Conservation (phyloP, 306 rosid genomes). For the Boehmeria nivea region DNA sequence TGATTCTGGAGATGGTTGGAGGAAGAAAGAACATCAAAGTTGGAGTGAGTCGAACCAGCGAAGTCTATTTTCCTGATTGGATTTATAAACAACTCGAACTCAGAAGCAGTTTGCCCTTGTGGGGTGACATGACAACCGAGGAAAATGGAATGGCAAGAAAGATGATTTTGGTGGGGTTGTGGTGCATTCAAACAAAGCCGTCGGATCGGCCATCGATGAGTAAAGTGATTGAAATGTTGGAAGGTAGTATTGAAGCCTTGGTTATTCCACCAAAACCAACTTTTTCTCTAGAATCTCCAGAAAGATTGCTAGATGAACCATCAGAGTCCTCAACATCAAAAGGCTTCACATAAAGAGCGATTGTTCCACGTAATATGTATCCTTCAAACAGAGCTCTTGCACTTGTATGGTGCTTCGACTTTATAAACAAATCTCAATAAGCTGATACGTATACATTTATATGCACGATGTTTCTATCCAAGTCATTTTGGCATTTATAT, state of each 20-base stretch:
- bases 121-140: not conserved
- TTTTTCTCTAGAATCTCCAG: constrained; percentile 19
- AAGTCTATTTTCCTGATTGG: constrained; percentile 30
- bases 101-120: constrained; percentile 3
- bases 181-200: constrained; percentile 42
- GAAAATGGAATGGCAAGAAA: constrained; percentile 29
- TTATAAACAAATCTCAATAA: too few relatives aligned
- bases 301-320: not conserved
- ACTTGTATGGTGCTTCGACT: too few relatives aligned
- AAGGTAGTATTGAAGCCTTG: constrained; percentile 23
- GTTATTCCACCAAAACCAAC: constrained; percentile 40
- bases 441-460: too few relatives aligned
- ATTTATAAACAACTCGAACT: constrained; percentile 22
- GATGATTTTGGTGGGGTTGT: constrained; percentile 38
- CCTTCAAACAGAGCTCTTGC: too few relatives aligned
- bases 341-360: too few relatives aligned
- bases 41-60: constrained; percentile 15
- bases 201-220: constrained; percentile 39
- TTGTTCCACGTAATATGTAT: too few relatives aligned
- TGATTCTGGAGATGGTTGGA: constrained; percentile 42
- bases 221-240: constrained; percentile 49
- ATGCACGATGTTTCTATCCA: too few relatives aligned
- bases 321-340: too few relatives aligned
- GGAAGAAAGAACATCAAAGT: constrained; percentile 19
- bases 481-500: too few relatives aligned